These are phyloP conservation scores for Pichia scutulata DNA, from an alignment of 805 yeast species.

Conservation along the genomic window DNA sequence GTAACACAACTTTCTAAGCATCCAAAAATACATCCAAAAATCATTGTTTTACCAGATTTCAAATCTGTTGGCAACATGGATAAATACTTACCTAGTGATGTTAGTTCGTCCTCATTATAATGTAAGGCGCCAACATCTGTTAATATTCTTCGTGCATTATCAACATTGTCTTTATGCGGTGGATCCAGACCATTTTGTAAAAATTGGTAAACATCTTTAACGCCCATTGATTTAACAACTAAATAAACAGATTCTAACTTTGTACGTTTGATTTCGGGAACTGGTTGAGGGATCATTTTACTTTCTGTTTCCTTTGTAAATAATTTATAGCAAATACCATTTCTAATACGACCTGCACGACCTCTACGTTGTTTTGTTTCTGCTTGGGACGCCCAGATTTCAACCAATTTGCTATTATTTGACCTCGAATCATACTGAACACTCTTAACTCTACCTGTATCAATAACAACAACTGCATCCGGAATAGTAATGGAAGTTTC, in stretches of 20 bases:
- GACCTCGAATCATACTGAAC: slow-evolving; percentile 60
- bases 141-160: slow-evolving; percentile 43
- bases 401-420: slow-evolving; percentile 65
- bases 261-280: slow-evolving; percentile 84
- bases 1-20: slow-evolving; percentile 73
- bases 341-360: slow-evolving; percentile 93
- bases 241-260: slow-evolving; percentile 77
- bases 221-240: slow-evolving; percentile 84
- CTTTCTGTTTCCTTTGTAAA: slow-evolving; percentile 57
- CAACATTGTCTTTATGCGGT: slow-evolving; percentile 50
- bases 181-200: slow-evolving; percentile 74
- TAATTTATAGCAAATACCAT: slow-evolving; percentile 75
- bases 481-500: slow-evolving; percentile 96
- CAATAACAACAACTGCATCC: slow-evolving; percentile 88
- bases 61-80: slow-evolving; percentile 83
- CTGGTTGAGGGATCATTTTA: slow-evolving; percentile 61
- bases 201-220: slow-evolving; percentile 61
- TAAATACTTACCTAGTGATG: slow-evolving; percentile 73
- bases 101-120: slow-evolving; percentile 33
- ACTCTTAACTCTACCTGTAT: slow-evolving; percentile 78
- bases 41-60: slow-evolving; percentile 72
- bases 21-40: slow-evolving; percentile 76
- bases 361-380: slow-evolving; percentile 90
- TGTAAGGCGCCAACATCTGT: slow-evolving; percentile 68
- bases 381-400: slow-evolving; percentile 84